Evolutionary conservation across 1,284 basidiomycete genomes (phyloP).

Genomic region (Ustilago sp.): DNA sequence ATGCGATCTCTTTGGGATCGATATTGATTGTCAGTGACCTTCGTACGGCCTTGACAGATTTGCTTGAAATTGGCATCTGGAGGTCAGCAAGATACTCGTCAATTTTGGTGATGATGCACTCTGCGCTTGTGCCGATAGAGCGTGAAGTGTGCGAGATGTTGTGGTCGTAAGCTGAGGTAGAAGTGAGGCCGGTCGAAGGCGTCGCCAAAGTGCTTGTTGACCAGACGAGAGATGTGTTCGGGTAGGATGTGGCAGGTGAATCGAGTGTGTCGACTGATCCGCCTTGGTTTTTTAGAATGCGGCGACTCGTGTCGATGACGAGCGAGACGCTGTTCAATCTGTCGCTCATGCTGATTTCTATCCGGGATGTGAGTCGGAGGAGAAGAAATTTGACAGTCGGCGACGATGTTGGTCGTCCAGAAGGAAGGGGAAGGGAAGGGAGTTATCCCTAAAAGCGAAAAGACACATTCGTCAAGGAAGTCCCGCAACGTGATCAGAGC

Average conservation of each 20-base stretch:
- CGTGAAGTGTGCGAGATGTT: background rate
- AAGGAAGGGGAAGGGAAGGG: background rate
- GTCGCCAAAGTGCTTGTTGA: conserved; percentile 7
- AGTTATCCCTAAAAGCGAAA: background rate
- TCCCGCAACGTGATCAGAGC: background rate
- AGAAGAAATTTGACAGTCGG: background rate
- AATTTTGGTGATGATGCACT: conserved; percentile 37
- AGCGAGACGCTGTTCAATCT: conserved; percentile 8
- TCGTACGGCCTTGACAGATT: background rate
- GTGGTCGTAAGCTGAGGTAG: background rate
- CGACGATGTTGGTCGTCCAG: background rate
- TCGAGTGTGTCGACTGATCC: background rate
- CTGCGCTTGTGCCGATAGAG: background rate
- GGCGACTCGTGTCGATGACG: conserved; percentile 41
- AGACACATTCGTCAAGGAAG: background rate
- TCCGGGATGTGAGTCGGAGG: background rate
- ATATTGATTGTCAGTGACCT: conserved; percentile 12
- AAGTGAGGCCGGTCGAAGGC: conserved; percentile 7
- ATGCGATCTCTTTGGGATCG: background rate
- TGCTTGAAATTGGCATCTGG: background rate
- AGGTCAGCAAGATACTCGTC: conserved; percentile 42
- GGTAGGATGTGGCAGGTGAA: conserved; percentile 2
- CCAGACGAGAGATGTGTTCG: conserved; percentile 1
- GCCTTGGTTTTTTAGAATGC: background rate
- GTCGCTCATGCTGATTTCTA: conserved; percentile 6